Base-by-base conservation (phyloP, 208 protist genomes). In the Wallacemonas sp. region DNA sequence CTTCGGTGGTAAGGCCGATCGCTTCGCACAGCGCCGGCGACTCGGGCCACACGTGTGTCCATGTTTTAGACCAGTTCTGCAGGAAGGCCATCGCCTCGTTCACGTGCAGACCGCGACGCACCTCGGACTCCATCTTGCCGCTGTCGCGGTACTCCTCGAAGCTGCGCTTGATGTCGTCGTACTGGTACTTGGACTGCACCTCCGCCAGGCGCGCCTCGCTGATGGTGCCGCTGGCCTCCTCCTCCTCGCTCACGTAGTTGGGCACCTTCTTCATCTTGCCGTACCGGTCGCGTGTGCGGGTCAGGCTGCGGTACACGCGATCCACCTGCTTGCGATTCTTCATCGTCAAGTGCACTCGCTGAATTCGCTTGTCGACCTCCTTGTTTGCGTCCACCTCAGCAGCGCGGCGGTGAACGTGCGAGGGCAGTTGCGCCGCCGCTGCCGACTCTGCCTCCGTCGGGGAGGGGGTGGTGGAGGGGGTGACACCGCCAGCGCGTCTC, bases 81-180 rank as follows among this genome's bases (percentile, higher is more conserved):
- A 90, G 68, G 66, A 85, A 82, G 31, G 75, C 63, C 48, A 88
- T 71, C 18, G 68, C 81, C 22, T 91, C 86, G 59, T 85, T 76
- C 41, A 92, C 39, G 82, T 91, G 82, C 42, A 81, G 57, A 31
- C 86, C 81, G 28, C 67, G 77, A 8, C 79, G 85, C 12, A 91
- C 67, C 59, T 86, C 82, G 3, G 66, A 25, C 76, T 93, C 87
- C 72, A 91, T 75, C 50, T 64, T 64, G 14, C 84, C 87, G 59
- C 84, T 87, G 50, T 75, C 80, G 0, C 80, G 70, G 70, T 91
- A 91, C 42, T 67, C 50, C 61, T 86, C 82, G 41, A 91, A 91
- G 57, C 77, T 77, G 18, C 48, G 26, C 52, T 82, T 79, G 32
- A 86, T 49, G 25, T 87, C 74, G 11, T 84, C 72, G 59, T 86